Evolutionary conservation across 495 filamentous ascomycete genomes (phyloP).

Genomic region (Penicillium riverlandense): DNA sequence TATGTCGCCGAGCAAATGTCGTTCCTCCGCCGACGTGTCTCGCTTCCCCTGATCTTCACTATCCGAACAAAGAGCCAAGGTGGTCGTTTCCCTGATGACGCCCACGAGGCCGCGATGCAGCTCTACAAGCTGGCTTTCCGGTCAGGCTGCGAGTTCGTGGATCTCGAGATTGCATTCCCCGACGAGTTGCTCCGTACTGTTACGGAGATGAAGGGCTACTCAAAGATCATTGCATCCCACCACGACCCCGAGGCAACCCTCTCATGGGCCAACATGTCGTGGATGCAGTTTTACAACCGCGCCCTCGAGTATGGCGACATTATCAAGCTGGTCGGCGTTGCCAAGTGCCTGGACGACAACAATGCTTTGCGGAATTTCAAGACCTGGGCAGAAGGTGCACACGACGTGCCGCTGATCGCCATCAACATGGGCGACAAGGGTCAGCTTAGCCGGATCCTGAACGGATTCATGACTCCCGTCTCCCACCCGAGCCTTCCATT

Average conservation of each 20-base stretch:
- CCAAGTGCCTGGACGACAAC: constrained; percentile 74
- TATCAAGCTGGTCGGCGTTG: constrained; percentile 89
- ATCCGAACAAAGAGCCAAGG: constrained; percentile 82
- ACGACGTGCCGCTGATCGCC: constrained; percentile 77
- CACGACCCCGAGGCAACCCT: constrained; percentile 76
- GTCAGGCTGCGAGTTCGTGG: constrained; percentile 83
- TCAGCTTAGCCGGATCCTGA: constrained; percentile 83
- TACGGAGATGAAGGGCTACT: constrained; percentile 58
- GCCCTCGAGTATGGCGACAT: constrained; percentile 82
- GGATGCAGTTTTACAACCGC: constrained; percentile 80
- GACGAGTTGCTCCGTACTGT: constrained; percentile 62
- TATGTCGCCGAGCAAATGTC: constrained; percentile 78
- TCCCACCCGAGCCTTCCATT: constrained; percentile 83
- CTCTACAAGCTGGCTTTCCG: constrained; percentile 76
- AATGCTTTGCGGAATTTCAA: constrained; percentile 79
- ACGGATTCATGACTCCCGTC: constrained; percentile 91
- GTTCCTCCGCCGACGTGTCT: constrained; percentile 63
- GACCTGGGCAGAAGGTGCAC: constrained; percentile 58
- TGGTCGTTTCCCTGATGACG: constrained; percentile 77
- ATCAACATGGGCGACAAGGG: constrained; percentile 92
- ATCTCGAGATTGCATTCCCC: constrained; percentile 86
- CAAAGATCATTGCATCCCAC: constrained; percentile 88
- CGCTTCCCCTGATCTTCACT: constrained; percentile 90
- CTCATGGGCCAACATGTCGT: constrained; percentile 83
- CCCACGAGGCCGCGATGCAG: constrained; percentile 56